These are phyloP conservation scores for Articulospora tetracladia DNA, from an alignment of 495 filamentous ascomycete species.

Conservation along the genomic window DNA sequence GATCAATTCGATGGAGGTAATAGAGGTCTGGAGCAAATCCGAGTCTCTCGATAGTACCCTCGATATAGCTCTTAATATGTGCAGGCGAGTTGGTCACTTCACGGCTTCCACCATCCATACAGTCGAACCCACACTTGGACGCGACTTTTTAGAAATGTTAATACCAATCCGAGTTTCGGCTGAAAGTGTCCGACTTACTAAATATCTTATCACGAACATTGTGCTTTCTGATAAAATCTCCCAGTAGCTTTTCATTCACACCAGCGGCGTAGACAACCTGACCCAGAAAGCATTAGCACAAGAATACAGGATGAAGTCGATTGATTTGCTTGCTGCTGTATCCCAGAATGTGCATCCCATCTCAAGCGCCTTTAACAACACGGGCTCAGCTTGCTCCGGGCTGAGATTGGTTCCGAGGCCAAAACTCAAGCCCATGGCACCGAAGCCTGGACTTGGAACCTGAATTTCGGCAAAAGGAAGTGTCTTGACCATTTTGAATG, in stretches of 20 bases:
- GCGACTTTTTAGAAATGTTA: conserved; percentile 30
- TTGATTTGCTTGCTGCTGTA: conserved; percentile 43
- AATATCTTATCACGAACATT: conserved; percentile 42
- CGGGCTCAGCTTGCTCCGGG: conserved; percentile 44
- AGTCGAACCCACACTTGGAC: conserved; percentile 43
- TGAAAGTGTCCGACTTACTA: conserved; percentile 22
- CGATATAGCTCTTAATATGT: conserved; percentile 49
- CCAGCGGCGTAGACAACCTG: conserved; percentile 45
- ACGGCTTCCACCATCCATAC: conserved; percentile 24
- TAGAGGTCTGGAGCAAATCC: conserved; percentile 66
- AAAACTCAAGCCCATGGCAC: conserved; percentile 44
- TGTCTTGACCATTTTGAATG: conserved; percentile 38
- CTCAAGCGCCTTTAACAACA: conserved; percentile 46
- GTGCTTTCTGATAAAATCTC: conserved; percentile 50
- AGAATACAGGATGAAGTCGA: neutral
- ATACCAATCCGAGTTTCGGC: neutral
- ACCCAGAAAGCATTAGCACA: neutral
- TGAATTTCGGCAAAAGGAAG: conserved; percentile 37
- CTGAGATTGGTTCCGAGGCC: conserved; percentile 38
- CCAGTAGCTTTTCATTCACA: conserved; percentile 46
- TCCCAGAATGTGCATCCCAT: conserved; percentile 52
- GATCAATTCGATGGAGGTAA: conserved; percentile 70
- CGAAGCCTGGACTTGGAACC: conserved; percentile 36
- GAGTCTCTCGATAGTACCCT: conserved; percentile 46
- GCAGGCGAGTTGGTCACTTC: conserved; percentile 42